These are phyloP conservation scores for Carex parvula DNA, from an alignment of 176 grass and related monocot species.

Conservation along the genomic window DNA sequence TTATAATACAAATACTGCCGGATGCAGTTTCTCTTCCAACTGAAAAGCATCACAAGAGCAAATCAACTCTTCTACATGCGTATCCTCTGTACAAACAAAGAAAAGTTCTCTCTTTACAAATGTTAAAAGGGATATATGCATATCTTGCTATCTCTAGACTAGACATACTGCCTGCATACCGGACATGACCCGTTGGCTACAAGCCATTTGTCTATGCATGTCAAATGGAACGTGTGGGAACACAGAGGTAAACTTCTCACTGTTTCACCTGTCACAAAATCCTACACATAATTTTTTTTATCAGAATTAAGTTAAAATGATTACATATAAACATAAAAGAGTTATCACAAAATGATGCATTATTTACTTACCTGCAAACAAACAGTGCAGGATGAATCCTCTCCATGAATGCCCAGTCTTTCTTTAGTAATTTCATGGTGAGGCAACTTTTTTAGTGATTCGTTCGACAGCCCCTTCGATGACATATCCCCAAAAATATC, in stretches of 20 bases:
- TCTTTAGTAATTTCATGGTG: slow-evolving; percentile 54
- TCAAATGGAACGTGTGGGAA: slow-evolving; percentile 67
- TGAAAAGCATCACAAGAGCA: neutral
- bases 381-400: slow-evolving; percentile 58
- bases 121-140: too few species aligned
- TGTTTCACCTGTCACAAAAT: slow-evolving; percentile 47
- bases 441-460: slow-evolving; percentile 63
- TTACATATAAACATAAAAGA: neutral
- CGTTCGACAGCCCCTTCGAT: slow-evolving; percentile 45
- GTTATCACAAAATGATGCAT: neutral
- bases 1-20: neutral
- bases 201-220: slow-evolving; percentile 82
- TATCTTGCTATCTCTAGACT: neutral
- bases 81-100: slow-evolving; percentile 14
- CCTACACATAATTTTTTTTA: slow-evolving; percentile 33
- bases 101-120: neutral
- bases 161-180: slow-evolving; percentile 67
- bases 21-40: neutral
- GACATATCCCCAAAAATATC: slow-evolving; percentile 50
- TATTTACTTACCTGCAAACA: slow-evolving; percentile 58
- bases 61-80: neutral
- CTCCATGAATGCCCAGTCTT: slow-evolving; percentile 29
- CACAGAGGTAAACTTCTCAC: slow-evolving; percentile 52
- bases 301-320: slow-evolving; percentile 39
- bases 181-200: slow-evolving; percentile 60